Conservation (phyloP, 164 flowering plant genomes). For the Vitis cinerea region DNA sequence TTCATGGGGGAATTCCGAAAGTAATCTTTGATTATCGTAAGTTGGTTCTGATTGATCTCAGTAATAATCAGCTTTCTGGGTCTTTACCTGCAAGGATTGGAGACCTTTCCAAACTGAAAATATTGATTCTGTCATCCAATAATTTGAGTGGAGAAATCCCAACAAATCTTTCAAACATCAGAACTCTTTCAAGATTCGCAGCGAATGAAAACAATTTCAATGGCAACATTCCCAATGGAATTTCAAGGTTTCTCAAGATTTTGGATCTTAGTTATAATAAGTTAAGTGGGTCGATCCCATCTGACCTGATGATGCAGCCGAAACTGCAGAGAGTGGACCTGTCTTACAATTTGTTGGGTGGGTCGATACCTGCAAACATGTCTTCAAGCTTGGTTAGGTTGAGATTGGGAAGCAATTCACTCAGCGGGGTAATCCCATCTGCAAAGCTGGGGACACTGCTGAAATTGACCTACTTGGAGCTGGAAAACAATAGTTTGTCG, state of each 20-base stretch:
- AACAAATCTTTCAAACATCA: conserved; percentile 25
- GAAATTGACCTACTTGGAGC: conserved; percentile 57
- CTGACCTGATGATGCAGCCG: conserved; percentile 35
- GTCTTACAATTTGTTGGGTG: conserved; percentile 44
- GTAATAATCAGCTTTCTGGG: conserved; percentile 41
- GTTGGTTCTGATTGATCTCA: conserved; percentile 56
- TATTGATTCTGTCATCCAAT: conserved; percentile 52
- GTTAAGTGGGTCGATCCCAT: conserved; percentile 49
- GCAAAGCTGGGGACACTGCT: conserved; percentile 17
- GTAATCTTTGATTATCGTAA: conserved; percentile 29
- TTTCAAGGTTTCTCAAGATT: conserved; percentile 27
- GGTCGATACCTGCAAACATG: conserved; percentile 41
- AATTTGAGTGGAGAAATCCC: conserved; percentile 53
- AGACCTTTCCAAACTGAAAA: conserved; percentile 40
- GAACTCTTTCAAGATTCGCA: conserved; percentile 48
- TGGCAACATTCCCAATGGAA: conserved; percentile 48
- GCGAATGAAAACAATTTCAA: conserved; percentile 52
- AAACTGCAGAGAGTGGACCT: conserved; percentile 53
- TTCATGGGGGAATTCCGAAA: conserved; percentile 37
- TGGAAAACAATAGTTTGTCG: conserved; percentile 47
- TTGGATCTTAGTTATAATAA: conserved; percentile 67
- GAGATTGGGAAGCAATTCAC: conserved; percentile 54
- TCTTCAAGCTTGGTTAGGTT: conserved; percentile 48
- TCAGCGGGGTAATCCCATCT: conserved; percentile 41
- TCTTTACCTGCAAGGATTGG: conserved; percentile 39